phyloP scores from a whole-genome alignment of 2,329 filamentous ascomycete genomes.

The Periconia digitata region DNA sequence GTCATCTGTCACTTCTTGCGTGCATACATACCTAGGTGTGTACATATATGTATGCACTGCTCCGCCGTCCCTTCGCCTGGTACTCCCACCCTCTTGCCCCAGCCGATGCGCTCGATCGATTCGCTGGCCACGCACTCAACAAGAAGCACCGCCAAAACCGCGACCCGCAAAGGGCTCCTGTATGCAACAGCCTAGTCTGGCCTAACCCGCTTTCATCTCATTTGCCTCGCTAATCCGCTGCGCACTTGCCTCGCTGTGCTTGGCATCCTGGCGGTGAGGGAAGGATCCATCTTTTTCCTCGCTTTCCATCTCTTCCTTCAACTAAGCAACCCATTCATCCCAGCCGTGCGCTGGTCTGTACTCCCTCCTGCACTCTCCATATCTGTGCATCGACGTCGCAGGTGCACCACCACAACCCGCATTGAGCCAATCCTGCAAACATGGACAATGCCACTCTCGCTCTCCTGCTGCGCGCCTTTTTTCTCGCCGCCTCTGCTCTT shows the following conservation, averaged over 20 bases:
- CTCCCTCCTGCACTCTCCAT: background rate
- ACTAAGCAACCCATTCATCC: background rate
- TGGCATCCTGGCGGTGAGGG: background rate
- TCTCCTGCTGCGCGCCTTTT: conserved; percentile 38
- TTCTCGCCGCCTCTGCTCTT: conserved; percentile 42
- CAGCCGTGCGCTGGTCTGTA: background rate
- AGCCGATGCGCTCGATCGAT: background rate
- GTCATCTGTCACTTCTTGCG: too few species aligned
- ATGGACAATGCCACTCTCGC: background rate
- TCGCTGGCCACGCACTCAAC: background rate
- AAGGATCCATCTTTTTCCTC: background rate
- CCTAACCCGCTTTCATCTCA: background rate
- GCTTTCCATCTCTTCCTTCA: background rate
- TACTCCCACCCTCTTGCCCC: too few species aligned
- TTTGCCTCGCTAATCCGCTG: background rate
- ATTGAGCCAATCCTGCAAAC: background rate
- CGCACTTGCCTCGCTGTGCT: background rate
- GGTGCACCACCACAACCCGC: too few species aligned
- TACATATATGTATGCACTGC: too few species aligned
- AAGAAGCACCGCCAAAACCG: too few species aligned
- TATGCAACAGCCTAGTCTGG: background rate
- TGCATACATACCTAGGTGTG: too few species aligned
- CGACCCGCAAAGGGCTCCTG: background rate
- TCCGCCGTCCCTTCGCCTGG: too few species aligned
- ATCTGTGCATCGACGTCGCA: background rate